These are phyloP conservation scores for Alternaria panax DNA, from an alignment of 2,329 filamentous ascomycete species.

Conservation along the genomic window DNA sequence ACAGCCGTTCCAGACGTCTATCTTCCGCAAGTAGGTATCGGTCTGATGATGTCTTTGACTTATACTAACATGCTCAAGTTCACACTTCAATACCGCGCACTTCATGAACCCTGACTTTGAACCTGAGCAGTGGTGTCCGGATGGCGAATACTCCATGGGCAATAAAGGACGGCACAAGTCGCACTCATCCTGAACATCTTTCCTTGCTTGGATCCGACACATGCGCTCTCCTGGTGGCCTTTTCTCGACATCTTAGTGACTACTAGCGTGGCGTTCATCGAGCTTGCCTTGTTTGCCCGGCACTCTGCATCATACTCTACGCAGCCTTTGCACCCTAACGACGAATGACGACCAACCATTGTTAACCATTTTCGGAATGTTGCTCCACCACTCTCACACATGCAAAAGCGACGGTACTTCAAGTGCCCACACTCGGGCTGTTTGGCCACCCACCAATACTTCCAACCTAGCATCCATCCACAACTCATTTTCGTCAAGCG, in stretches of 20 bases:
- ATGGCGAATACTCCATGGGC: constrained; percentile 54
- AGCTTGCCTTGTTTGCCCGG: constrained; percentile 41
- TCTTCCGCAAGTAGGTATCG: constrained; percentile 57
- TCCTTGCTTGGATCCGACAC: constrained; percentile 20
- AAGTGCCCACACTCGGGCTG: constrained; percentile 22
- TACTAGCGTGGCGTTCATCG: constrained; percentile 49
- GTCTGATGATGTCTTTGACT: not conserved
- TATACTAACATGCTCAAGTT: constrained; percentile 46
- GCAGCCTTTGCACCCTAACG: constrained; percentile 39
- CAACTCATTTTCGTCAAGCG: constrained; percentile 23
- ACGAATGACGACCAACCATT: constrained; percentile 44
- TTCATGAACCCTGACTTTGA: constrained; percentile 62
- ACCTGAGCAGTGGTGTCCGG: constrained; percentile 61
- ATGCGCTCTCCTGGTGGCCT: constrained; percentile 36
- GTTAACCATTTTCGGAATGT: constrained; percentile 44
- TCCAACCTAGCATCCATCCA: constrained; percentile 30
- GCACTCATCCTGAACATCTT: constrained; percentile 38
- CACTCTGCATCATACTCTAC: constrained; percentile 40
- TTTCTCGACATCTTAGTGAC: constrained; percentile 46
- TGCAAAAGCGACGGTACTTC: constrained; percentile 38
- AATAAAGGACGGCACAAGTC: constrained; percentile 50
- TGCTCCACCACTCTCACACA: constrained; percentile 37
- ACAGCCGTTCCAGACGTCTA: constrained; percentile 57
- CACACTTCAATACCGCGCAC: constrained; percentile 61
- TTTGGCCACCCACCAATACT: constrained; percentile 27